Conservation (phyloP, 2,329 filamentous ascomycete genomes). For the Fusarium sp. region DNA sequence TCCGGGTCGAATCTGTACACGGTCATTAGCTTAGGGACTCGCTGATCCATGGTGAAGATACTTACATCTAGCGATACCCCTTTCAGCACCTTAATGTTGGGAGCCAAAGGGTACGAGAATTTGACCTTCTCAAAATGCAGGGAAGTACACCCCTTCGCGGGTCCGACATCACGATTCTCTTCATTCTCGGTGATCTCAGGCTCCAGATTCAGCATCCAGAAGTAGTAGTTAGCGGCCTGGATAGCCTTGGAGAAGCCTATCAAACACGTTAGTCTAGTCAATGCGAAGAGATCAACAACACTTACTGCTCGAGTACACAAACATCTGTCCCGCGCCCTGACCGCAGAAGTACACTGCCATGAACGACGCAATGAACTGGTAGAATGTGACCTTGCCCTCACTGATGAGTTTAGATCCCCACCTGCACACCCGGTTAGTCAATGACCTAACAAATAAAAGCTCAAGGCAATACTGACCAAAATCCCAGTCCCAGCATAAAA, state of each 20-base stretch:
- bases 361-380: slow-evolving; percentile 60
- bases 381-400: slow-evolving; percentile 61
- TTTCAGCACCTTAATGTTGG: slow-evolving; percentile 52
- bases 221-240: slow-evolving; percentile 59
- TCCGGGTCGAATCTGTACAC: slow-evolving; percentile 51
- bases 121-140: slow-evolving; percentile 65
- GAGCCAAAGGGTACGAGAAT: slow-evolving; percentile 70
- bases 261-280: slow-evolving; percentile 40
- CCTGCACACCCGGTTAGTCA: slow-evolving; percentile 50
- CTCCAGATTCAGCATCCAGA: slow-evolving; percentile 58
- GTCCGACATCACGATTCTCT: slow-evolving; percentile 44
- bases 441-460: slow-evolving; percentile 6
- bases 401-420: slow-evolving; percentile 51
- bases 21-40: neutral
- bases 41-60: neutral
- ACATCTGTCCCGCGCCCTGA: neutral
- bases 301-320: neutral
- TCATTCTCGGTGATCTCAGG: slow-evolving; percentile 32
- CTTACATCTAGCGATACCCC: slow-evolving; percentile 48
- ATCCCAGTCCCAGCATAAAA: slow-evolving; percentile 32
- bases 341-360: slow-evolving; percentile 45
- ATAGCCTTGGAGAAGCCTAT: slow-evolving; percentile 58
- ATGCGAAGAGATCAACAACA: neutral
- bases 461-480: neutral
- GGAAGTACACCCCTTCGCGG: slow-evolving; percentile 44